Evolutionary conservation across 805 yeast species (phyloP), one percentile per base, ranked within the genome.

Genomic region (Candida vaughaniae): DNA sequence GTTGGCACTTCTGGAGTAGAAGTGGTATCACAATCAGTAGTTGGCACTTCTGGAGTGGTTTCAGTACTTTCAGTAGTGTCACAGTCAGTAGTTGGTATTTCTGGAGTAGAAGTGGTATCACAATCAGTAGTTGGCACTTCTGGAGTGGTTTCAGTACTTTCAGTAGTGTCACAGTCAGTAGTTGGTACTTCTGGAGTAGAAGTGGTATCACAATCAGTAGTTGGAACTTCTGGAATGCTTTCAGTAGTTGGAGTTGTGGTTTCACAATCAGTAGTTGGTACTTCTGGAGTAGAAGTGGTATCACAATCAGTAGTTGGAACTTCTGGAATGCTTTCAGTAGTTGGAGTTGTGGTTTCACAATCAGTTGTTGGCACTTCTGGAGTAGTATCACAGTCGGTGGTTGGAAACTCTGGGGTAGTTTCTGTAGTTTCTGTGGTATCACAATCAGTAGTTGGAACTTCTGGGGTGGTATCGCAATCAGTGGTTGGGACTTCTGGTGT

Each of bases 51-150:
- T 26, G 38, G 31, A 5, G n/a, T 22, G 11, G 10, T 22, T 22
- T 22, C 25, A 8, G 29, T 9, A 25, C 12, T 7, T 15, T n/a
- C 11, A 36, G 26, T 18, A 30, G 18, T 17, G n/a, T 32, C 14
- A 25, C 26, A 9, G 20, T n/a, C 11, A n/a, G n/a, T n/a, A n/a
- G n/a, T n/a, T n/a, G n/a, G n/a, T n/a, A n/a, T n/a, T n/a, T 6
- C 26, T 29, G 31, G 33, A 3, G 42, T 27, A 22, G 39, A 25
- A 26, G 45, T 34, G 22, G 42, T 34, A 22, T 25, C 37, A 32
- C 27, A 25, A 17, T 25, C 25, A 16, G 43, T 33, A 22, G 40
- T 22, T 7, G 36, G 30, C 22, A 11, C 14, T 15, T 14, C 14
- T 26, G 38, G 31, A 5, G n/a, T 22, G 11, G 10, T 22, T 22